Evolutionary conservation across 176 grass and related monocot species (phyloP).

Genomic region (Ensete glaucum): DNA sequence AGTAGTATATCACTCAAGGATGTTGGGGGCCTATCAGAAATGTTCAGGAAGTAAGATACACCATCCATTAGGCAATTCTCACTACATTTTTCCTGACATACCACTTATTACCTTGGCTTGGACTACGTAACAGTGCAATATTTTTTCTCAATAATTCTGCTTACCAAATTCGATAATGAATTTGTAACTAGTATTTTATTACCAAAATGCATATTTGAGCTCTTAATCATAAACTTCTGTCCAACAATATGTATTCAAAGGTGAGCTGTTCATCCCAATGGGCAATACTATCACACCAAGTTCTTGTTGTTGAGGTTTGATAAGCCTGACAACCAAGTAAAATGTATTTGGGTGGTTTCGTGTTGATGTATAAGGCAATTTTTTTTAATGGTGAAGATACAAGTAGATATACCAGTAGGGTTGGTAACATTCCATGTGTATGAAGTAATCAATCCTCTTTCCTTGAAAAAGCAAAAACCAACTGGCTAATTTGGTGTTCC

Average conservation of each 20-base stretch:
- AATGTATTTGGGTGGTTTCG: neutral
- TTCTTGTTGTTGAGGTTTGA: neutral
- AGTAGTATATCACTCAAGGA: constrained; percentile 58
- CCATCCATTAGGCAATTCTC: neutral
- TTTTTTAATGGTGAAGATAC: neutral
- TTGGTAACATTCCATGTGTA: neutral
- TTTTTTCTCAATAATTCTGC: neutral
- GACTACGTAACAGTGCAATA: neutral
- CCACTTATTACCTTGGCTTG: too few species aligned
- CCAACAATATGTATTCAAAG: neutral
- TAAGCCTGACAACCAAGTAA: neutral
- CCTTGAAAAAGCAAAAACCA: too few species aligned
- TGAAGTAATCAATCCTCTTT: too few species aligned
- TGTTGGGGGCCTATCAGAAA: constrained; percentile 55
- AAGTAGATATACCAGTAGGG: neutral
- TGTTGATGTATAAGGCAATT: neutral
- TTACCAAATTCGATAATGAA: neutral
- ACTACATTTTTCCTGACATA: too few species aligned
- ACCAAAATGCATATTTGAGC: neutral
- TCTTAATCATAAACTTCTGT: neutral
- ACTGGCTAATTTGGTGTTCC: too few species aligned
- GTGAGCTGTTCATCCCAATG: too few species aligned
- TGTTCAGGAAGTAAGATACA: constrained; percentile 79
- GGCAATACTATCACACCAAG: too few species aligned
- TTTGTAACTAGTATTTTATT: neutral